These are phyloP conservation scores for Akanthomyces lecanii DNA, from an alignment of 2,329 filamentous ascomycete genomes.

Conservation along the genomic window DNA sequence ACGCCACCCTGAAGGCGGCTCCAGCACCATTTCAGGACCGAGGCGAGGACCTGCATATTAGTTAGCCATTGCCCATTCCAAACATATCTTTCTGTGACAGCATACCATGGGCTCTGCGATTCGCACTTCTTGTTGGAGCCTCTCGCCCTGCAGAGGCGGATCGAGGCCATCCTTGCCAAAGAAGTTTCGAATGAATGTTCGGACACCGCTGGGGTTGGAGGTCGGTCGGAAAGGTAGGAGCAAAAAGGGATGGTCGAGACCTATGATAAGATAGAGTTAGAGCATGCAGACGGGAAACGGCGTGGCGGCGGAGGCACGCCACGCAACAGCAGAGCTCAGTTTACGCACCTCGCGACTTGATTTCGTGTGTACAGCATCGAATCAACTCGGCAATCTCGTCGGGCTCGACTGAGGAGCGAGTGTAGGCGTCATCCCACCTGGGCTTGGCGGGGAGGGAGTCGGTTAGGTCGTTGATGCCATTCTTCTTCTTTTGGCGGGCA, in stretches of 20 bases:
- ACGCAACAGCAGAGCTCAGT: conserved; percentile 20
- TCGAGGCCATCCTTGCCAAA: conserved; percentile 69
- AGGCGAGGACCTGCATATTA: conserved; percentile 70
- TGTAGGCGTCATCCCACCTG: conserved; percentile 84
- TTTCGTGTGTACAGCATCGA: conserved; percentile 77
- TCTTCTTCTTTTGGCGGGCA: conserved; percentile 68
- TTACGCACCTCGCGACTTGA: conserved; percentile 82
- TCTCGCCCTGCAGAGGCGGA: conserved; percentile 62
- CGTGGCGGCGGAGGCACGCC: not conserved
- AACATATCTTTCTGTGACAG: not conserved
- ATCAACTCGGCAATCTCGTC: conserved; percentile 90
- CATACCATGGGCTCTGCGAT: conserved; percentile 88
- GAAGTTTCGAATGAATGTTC: conserved; percentile 88
- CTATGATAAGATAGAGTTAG: conserved; percentile 40
- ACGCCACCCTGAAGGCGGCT: conserved; percentile 84
- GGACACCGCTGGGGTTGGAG: conserved; percentile 85
- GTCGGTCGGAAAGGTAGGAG: conserved; percentile 91
- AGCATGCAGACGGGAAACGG: not conserved
- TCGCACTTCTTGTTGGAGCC: conserved; percentile 77
- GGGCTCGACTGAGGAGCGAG: conserved; percentile 73
- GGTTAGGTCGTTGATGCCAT: conserved; percentile 45
- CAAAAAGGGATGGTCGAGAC: conserved; percentile 85
- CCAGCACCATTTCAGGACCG: conserved; percentile 98
- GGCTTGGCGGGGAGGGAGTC: conserved; percentile 61
- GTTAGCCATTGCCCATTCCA: conserved; percentile 22